Conservation (phyloP, 805 yeast genomes). For the Hanseniaspora jakobsenii region DNA sequence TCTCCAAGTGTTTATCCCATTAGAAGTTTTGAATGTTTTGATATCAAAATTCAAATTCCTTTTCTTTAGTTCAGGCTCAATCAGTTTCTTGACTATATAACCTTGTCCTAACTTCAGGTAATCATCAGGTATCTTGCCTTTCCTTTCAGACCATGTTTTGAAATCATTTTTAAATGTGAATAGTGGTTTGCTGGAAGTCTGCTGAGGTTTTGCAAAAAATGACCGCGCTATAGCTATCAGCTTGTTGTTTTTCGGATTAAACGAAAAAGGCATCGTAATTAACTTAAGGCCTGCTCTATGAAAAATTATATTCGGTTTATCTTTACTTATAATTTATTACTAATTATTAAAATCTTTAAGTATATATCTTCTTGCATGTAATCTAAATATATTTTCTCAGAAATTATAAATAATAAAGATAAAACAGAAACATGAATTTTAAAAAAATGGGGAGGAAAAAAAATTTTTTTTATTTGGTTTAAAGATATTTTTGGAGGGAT, state of each 20-base stretch:
- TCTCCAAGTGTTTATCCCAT: conserved; percentile 15
- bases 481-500: too few relatives aligned
- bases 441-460: too few relatives aligned
- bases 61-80: conserved; percentile 8
- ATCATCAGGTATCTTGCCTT: conserved; percentile 1
- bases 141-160: conserved; percentile 13
- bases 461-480: too few relatives aligned
- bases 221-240: neutral
- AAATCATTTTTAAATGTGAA: neutral
- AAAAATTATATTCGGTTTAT: too few relatives aligned
- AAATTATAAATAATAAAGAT: too few relatives aligned
- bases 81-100: neutral
- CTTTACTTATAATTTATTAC: too few relatives aligned
- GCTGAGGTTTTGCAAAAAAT: conserved; percentile 2
- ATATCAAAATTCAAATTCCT: conserved; percentile 1
- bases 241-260: neutral
- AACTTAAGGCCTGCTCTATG: too few relatives aligned
- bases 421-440: too few relatives aligned
- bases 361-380: too few relatives aligned
- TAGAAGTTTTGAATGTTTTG: conserved; percentile 4
- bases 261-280: neutral
- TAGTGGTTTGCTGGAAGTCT: neutral
- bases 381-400: too few relatives aligned
- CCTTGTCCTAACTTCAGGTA: conserved; percentile 1
- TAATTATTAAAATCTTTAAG: too few relatives aligned